Percentiles rank a stretch among this genome's conserved stretches.
Evolutionary conservation across 352 stramenopile genomes (phyloP).

Genomic region (Paralagenidium karlingii): DNA sequence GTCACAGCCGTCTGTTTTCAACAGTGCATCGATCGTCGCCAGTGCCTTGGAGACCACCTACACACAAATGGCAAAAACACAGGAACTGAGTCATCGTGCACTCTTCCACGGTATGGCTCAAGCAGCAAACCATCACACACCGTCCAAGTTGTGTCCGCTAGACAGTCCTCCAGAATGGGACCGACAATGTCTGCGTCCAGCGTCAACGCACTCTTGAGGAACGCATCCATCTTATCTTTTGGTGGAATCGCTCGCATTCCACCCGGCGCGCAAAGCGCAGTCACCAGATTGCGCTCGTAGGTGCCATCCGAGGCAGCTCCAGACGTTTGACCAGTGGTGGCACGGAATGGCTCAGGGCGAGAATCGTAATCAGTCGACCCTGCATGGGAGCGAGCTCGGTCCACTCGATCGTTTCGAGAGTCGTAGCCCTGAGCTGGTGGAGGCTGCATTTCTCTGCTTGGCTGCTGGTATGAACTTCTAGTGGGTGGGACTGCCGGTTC

Average conservation of each 20-base stretch:
- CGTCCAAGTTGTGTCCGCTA: slow-evolving; percentile 83
- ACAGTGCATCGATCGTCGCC: slow-evolving; percentile 86
- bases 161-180: slow-evolving; percentile 87
- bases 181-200: slow-evolving; percentile 90
- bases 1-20: slow-evolving; percentile 70
- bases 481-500: slow-evolving; percentile 8
- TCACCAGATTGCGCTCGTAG: slow-evolving; percentile 90
- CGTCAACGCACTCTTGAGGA: slow-evolving; percentile 82
- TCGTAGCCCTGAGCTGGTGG: too few relatives aligned
- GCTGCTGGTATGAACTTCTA: too few relatives aligned
- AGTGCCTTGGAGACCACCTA: slow-evolving; percentile 90
- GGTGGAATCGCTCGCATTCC: slow-evolving; percentile 92
- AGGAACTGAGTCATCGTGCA: background rate
- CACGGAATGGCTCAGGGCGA: background rate
- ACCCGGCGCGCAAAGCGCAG: slow-evolving; percentile 85
- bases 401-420: background rate
- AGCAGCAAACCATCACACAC: slow-evolving; percentile 8
- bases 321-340: slow-evolving; percentile 31
- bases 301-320: slow-evolving; percentile 74
- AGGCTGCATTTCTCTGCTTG: too few relatives aligned
- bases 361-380: slow-evolving; percentile 2
- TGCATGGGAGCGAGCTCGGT: background rate
- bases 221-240: slow-evolving; percentile 89
- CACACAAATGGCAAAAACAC: slow-evolving; percentile 17
- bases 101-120: too few relatives aligned